phyloP scores from a whole-genome alignment of 1,139 yeast genomes.

The Debaryomyces coudertii region DNA sequence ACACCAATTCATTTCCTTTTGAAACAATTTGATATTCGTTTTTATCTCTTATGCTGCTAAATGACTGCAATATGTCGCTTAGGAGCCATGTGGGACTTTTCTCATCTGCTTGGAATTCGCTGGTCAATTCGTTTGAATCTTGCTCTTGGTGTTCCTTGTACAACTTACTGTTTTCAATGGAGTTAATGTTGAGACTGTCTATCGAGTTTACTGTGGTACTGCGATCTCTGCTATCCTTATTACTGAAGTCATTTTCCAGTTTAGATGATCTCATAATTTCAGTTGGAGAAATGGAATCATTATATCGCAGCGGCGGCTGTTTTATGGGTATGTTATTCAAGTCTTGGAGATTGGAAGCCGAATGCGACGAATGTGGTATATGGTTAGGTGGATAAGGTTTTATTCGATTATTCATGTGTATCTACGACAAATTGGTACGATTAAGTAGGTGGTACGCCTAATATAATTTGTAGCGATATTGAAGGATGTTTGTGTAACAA shows the following conservation, averaged over 20 bases:
- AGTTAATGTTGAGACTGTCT: slow-evolving; percentile 24
- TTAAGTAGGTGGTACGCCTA: background rate
- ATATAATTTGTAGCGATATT: background rate
- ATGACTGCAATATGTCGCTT: slow-evolving; percentile 35
- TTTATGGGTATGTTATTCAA: background rate
- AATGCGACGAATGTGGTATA: background rate
- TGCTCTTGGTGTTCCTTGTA: slow-evolving; percentile 6
- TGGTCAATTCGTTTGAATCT: slow-evolving; percentile 2
- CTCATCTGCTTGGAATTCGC: slow-evolving; percentile 13
- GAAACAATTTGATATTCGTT: slow-evolving; percentile 54
- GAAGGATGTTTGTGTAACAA: slow-evolving; percentile 1
- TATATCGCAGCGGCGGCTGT: slow-evolving; percentile 1
- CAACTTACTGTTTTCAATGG: slow-evolving; percentile 19
- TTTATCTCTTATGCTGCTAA: slow-evolving; percentile 30
- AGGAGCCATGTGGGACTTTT: slow-evolving; percentile 44
- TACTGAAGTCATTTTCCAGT: background rate
- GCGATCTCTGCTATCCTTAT: slow-evolving; percentile 14
- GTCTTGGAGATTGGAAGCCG: slow-evolving; percentile 4
- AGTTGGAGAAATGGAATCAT: background rate
- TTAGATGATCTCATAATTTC: background rate
- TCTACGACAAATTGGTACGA: background rate
- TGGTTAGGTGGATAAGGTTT: background rate
- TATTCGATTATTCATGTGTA: slow-evolving; percentile 4
- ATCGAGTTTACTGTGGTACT: slow-evolving; percentile 26
- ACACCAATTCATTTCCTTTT: slow-evolving; percentile 65